These are phyloP conservation scores for Wilcoxina mikolae DNA, from an alignment of 495 filamentous ascomycete genomes.

Conservation along the genomic window DNA sequence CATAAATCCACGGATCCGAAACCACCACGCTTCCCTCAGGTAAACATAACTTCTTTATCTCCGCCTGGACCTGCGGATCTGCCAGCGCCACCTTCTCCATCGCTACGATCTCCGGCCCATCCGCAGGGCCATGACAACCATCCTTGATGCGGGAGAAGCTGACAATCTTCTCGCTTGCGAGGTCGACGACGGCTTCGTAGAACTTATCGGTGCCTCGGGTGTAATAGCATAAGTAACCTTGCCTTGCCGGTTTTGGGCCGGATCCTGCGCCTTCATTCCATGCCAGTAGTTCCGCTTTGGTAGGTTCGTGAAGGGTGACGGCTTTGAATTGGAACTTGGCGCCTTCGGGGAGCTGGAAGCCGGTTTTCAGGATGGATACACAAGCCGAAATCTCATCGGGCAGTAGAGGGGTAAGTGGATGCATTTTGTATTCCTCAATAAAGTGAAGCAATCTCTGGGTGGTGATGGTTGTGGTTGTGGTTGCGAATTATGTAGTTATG, in stretches of 20 bases:
- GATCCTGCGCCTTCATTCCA: conserved; percentile 36
- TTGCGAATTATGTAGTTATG: background rate
- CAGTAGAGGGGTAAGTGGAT: conserved; percentile 47
- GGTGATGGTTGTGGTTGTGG: background rate
- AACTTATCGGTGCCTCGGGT: conserved; percentile 50
- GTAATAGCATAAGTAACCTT: conserved; percentile 44
- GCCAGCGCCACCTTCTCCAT: conserved; percentile 44
- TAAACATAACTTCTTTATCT: conserved; percentile 48
- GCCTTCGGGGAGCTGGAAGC: conserved; percentile 39
- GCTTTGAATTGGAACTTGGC: conserved; percentile 42
- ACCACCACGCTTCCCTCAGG: conserved; percentile 47
- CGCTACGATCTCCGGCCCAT: conserved; percentile 44
- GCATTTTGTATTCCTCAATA: conserved; percentile 16
- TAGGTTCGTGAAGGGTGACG: conserved; percentile 51
- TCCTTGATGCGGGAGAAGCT: conserved; percentile 44
- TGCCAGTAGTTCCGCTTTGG: conserved; percentile 42
- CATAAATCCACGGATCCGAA: conserved; percentile 59
- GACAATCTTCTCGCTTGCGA: conserved; percentile 40
- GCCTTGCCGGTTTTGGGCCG: conserved; percentile 28
- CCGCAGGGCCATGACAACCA: conserved; percentile 42
- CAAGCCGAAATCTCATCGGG: conserved; percentile 40
- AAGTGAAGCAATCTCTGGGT: background rate
- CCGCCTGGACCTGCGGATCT: conserved; percentile 44
- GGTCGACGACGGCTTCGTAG: conserved; percentile 50
- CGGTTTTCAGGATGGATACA: conserved; percentile 32